Conservation (phyloP, 805 yeast species). For the Teunomyces barrocoloradensis region DNA sequence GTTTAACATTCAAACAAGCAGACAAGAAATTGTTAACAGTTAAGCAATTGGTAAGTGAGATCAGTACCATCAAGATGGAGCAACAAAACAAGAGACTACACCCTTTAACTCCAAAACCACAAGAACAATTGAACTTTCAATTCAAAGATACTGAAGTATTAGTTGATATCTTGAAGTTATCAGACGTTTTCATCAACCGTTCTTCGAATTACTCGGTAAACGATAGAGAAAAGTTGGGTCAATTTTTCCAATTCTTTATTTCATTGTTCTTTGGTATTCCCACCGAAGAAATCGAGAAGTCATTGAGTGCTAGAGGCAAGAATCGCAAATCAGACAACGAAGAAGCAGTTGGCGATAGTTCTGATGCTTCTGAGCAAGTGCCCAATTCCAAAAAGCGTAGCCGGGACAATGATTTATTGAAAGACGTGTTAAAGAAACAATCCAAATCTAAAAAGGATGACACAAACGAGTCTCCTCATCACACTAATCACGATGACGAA, state of each 20-base stretch:
- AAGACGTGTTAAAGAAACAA: constrained; percentile 60
- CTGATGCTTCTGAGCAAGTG: constrained; percentile 15
- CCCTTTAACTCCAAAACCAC: constrained; percentile 85
- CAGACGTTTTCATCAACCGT: constrained; percentile 63
- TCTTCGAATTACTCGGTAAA: constrained; percentile 72
- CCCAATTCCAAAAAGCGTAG: constrained; percentile 45
- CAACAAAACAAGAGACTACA: constrained; percentile 83
- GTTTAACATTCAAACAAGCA: constrained; percentile 93
- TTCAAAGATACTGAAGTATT: constrained; percentile 68
- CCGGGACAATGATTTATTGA: constrained; percentile 54
- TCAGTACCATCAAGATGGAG: constrained; percentile 88
- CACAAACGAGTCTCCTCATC: constrained; percentile 30
- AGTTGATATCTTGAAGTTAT: constrained; percentile 67
- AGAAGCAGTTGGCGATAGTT: constrained; percentile 10
- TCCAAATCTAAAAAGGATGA: constrained; percentile 34
- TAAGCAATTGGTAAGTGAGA: constrained; percentile 86
- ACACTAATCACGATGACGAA: constrained; percentile 25
- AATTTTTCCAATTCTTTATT: constrained; percentile 67
- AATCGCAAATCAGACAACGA: constrained; percentile 13
- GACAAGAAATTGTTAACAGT: constrained; percentile 90
- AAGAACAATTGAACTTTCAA: constrained; percentile 61
- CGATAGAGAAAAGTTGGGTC: constrained; percentile 75
- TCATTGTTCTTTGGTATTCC: constrained; percentile 68
- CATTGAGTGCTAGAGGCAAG: constrained; percentile 21
- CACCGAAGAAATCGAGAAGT: constrained; percentile 45